Evolutionary conservation across 2,329 filamentous ascomycete species (phyloP), one percentile per base, ranked within the genome.

Genomic region (Neonectria coccinea): DNA sequence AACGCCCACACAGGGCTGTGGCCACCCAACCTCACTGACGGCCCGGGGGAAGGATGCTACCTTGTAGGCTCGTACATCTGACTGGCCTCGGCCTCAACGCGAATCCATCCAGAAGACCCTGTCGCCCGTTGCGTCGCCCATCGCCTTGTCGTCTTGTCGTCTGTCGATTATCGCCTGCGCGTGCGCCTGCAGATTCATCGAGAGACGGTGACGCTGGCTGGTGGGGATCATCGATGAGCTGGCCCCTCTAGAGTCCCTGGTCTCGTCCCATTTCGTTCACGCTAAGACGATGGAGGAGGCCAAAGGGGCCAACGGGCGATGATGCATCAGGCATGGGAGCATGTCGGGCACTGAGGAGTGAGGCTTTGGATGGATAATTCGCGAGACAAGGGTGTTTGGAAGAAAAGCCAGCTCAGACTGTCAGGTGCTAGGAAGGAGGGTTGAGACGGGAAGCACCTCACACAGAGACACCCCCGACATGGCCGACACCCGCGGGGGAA

Each of bases 181-280:
- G 68, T 73, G 67, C 62, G 68, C 66, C 70, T 67, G 71, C 68
- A 72, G 65, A 65, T 68, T 64, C 68, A 71, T 72, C 66, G 72
- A 73, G 65, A 73, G 68, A 73, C 71, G 71, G 72, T 74, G 72
- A 74, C 72, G 72, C 70, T 73, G 56, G 65, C 62, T 59, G 61
- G 72, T 74, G 72, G 72, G 66, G 72, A 72, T 72, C 51, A 72
- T 68, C 64, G 70, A 74, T 74, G 72, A 74, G 72, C 57, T 74
- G 72, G 72, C 72, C 69, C 72, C 72, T 73, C 67, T 72, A 59
- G 63, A 63, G 64, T 64, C 69, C 72, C 72, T 72, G 72, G 68
- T 72, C 72, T 74, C 69, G 70, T 72, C 67, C 71, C 70, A 73
- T 72, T 64, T 39, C 56, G 59, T 71, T 58, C 67, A 67, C 72